Percentiles rank a stretch among this genome's conserved stretches.
These are phyloP conservation scores for Tolypocladium tundrense DNA, from an alignment of 2,329 filamentous ascomycete genomes.

Conservation along the genomic window DNA sequence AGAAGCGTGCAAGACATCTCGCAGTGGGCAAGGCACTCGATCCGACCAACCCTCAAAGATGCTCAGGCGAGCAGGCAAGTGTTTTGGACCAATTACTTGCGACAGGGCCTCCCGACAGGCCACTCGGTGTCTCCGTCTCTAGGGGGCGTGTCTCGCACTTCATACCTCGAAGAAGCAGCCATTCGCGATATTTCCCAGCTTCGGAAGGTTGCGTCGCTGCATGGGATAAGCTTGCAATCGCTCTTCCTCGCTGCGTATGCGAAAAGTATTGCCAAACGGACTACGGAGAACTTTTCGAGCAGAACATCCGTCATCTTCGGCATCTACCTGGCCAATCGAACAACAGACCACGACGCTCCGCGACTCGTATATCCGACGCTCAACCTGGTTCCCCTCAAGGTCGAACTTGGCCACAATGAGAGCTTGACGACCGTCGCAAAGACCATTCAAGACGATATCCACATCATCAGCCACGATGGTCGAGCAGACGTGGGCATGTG, in stretches of 20 bases:
- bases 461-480: constrained; percentile 40
- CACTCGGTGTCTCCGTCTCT: neutral
- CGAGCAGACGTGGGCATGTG: constrained; percentile 52
- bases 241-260: constrained; percentile 67
- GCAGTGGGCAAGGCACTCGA: constrained; percentile 17
- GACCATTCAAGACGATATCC: constrained; percentile 58
- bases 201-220: constrained; percentile 25
- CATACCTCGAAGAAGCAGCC: constrained; percentile 35
- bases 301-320: constrained; percentile 50
- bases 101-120: neutral
- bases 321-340: constrained; percentile 74
- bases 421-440: constrained; percentile 40
- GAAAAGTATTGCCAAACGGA: constrained; percentile 30
- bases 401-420: constrained; percentile 25
- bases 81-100: constrained; percentile 35
- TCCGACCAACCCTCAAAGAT: constrained; percentile 1
- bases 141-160: constrained; percentile 9
- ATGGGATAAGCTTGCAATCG: constrained; percentile 60
- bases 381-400: constrained; percentile 63
- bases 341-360: constrained; percentile 36
- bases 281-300: neutral
- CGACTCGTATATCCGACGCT: constrained; percentile 55
- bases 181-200: constrained; percentile 25
- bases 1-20: constrained; percentile 3
- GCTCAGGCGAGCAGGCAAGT: constrained; percentile 9